Evolutionary conservation across 768 basidiomycete species (phyloP).

Genomic region (Pleurotus tuber-regium): DNA sequence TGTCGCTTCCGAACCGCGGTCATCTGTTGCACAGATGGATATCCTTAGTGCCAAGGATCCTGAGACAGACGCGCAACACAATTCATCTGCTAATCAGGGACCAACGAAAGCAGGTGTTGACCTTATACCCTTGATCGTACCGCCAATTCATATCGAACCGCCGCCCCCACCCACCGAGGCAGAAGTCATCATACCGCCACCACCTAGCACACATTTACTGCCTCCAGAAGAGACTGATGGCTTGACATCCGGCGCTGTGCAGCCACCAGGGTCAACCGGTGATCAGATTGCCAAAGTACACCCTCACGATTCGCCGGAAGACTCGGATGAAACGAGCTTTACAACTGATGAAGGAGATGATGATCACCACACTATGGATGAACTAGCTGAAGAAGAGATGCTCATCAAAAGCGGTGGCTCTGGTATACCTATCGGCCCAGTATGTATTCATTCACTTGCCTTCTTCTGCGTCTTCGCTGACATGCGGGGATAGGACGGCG

Average conservation of each 20-base stretch:
- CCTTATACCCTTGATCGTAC: not conserved
- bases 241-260: slow-evolving; percentile 85
- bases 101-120: not conserved
- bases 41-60: not conserved
- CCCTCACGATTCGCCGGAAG: slow-evolving; percentile 29
- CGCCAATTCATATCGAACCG: not conserved
- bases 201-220: slow-evolving; percentile 26
- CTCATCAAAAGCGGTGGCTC: slow-evolving; percentile 89
- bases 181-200: slow-evolving; percentile 11
- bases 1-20: slow-evolving; percentile 6
- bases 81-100: not conserved
- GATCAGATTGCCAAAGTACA: slow-evolving; percentile 12
- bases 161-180: slow-evolving; percentile 1
- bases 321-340: slow-evolving; percentile 64
- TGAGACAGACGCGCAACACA: not conserved
- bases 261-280: slow-evolving; percentile 85
- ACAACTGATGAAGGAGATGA: slow-evolving; percentile 69
- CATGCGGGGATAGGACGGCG: slow-evolving; percentile 52
- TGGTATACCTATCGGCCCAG: slow-evolving; percentile 92
- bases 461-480: slow-evolving; percentile 10
- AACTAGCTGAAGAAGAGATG: slow-evolving; percentile 88
- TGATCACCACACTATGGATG: slow-evolving; percentile 47
- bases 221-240: slow-evolving; percentile 80
- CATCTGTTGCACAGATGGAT: not conserved
- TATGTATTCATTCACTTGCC: slow-evolving; percentile 37